phyloP scores from a whole-genome alignment of 129 eudicot genomes.

The Ambrosia artemisiifolia region DNA sequence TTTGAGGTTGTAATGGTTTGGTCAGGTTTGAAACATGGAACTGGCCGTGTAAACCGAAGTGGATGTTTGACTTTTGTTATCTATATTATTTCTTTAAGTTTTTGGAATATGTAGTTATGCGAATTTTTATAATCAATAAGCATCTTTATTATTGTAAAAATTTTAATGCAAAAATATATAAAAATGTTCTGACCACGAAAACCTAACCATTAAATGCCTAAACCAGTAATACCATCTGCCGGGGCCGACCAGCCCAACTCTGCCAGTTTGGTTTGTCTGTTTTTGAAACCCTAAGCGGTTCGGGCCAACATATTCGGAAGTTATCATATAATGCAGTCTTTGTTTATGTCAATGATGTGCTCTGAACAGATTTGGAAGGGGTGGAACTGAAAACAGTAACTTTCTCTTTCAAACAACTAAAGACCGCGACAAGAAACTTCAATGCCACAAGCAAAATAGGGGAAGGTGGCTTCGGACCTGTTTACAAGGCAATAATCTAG shows the following conservation, averaged over 20 bases:
- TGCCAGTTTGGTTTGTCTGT: too few species aligned
- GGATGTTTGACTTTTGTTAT: neutral
- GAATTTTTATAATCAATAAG: neutral
- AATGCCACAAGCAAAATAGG: slow-evolving; percentile 35
- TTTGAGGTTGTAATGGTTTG: neutral
- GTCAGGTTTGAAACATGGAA: slow-evolving; percentile 1
- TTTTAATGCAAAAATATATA: neutral
- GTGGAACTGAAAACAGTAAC: slow-evolving; percentile 30
- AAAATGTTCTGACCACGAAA: neutral
- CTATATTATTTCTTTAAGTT: neutral
- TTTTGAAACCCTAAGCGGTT: too few species aligned
- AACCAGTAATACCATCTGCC: neutral
- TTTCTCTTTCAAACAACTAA: slow-evolving; percentile 38
- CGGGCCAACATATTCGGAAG: neutral
- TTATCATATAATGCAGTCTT: neutral
- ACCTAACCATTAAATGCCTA: neutral
- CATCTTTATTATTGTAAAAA: neutral
- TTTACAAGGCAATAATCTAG: slow-evolving; percentile 35
- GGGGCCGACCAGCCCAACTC: neutral
- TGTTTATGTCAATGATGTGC: slow-evolving; percentile 2
- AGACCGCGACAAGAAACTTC: slow-evolving; percentile 42
- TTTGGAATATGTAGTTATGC: neutral
- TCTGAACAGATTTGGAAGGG: slow-evolving; percentile 35
- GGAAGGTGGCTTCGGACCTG: slow-evolving; percentile 51
- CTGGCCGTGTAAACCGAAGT: neutral